phyloP scores from a whole-genome alignment of 2,329 filamentous ascomycete genomes.

The Tolypocladium endophyticum region DNA sequence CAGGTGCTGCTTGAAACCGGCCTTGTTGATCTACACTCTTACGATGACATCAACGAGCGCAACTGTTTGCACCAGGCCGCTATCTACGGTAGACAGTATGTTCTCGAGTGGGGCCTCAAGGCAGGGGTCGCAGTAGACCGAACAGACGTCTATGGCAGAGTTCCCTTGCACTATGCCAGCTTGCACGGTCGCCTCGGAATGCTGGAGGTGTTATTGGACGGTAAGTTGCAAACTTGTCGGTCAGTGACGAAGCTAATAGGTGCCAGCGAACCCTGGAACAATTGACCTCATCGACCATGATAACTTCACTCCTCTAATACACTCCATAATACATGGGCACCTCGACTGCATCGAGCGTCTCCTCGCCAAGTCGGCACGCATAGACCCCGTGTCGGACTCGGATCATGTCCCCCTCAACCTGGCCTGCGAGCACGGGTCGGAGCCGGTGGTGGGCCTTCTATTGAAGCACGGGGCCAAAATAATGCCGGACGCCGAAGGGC shows the following conservation, averaged over 20 bases:
- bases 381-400: constrained; percentile 75
- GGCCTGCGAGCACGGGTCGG: constrained; percentile 85
- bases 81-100: constrained; percentile 76
- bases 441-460: constrained; percentile 74
- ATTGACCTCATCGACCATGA: constrained; percentile 89
- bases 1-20: constrained; percentile 68
- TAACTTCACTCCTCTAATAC: constrained; percentile 92
- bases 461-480: constrained; percentile 71
- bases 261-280: constrained; percentile 56
- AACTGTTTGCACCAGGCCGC: constrained; percentile 96
- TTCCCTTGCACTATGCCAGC: constrained; percentile 90
- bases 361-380: constrained; percentile 66
- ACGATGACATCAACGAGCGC: constrained; percentile 95
- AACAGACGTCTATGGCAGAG: constrained; percentile 86
- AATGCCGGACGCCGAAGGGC: constrained; percentile 87
- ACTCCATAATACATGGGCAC: constrained; percentile 84
- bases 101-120: constrained; percentile 65
- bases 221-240: constrained; percentile 24
- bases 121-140: constrained; percentile 66
- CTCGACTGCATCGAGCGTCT: constrained; percentile 70
- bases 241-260: constrained; percentile 4
- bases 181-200: constrained; percentile 86
- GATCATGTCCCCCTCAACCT: constrained; percentile 93
- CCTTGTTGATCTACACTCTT: constrained; percentile 80
- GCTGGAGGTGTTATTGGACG: constrained; percentile 61